Percentiles rank a stretch among this genome's conserved stretches.
phyloP scores from a whole-genome alignment of 2,329 filamentous ascomycete genomes.

The Aspergillus sp. region DNA sequence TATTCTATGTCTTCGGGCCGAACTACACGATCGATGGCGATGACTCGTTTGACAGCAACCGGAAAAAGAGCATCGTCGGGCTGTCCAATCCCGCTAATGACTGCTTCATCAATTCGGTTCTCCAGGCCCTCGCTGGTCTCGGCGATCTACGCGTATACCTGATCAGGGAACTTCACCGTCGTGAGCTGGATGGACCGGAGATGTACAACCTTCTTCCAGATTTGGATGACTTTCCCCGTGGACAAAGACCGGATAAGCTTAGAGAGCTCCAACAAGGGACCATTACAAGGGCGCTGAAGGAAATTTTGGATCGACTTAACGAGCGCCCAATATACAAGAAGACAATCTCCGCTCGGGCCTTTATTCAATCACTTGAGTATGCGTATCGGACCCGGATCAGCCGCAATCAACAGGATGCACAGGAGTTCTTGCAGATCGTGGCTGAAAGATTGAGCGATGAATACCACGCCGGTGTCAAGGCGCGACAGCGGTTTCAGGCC shows the following conservation, averaged over 20 bases:
- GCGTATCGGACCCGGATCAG: slow-evolving; percentile 91
- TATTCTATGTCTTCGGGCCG: slow-evolving; percentile 97
- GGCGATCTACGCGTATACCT: slow-evolving; percentile 87
- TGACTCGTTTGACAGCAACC: slow-evolving; percentile 56
- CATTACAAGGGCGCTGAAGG: slow-evolving; percentile 84
- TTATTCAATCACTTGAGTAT: slow-evolving; percentile 77
- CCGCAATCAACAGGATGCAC: slow-evolving; percentile 93
- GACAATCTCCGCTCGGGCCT: slow-evolving; percentile 82
- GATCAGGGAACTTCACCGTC: slow-evolving; percentile 84
- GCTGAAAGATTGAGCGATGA: slow-evolving; percentile 91
- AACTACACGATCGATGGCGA: slow-evolving; percentile 93
- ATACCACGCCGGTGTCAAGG: slow-evolving; percentile 80
- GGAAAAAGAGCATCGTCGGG: slow-evolving; percentile 86
- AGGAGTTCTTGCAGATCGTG: slow-evolving; percentile 94
- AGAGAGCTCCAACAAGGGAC: slow-evolving; percentile 71
- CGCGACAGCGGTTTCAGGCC: slow-evolving; percentile 51
- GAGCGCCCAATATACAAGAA: slow-evolving; percentile 92
- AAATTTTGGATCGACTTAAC: slow-evolving; percentile 88
- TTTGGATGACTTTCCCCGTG: slow-evolving; percentile 38
- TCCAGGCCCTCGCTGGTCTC: slow-evolving; percentile 88
- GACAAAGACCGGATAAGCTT: slow-evolving; percentile 48
- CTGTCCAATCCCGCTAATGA: slow-evolving; percentile 90
- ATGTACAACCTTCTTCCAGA: slow-evolving; percentile 67
- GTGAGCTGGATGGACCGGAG: slow-evolving; percentile 73
- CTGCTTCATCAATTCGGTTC: slow-evolving; percentile 93